These are phyloP conservation scores for Arabidopsis hybrid DNA, from an alignment of 441 rosid genomes.

Conservation along the genomic window DNA sequence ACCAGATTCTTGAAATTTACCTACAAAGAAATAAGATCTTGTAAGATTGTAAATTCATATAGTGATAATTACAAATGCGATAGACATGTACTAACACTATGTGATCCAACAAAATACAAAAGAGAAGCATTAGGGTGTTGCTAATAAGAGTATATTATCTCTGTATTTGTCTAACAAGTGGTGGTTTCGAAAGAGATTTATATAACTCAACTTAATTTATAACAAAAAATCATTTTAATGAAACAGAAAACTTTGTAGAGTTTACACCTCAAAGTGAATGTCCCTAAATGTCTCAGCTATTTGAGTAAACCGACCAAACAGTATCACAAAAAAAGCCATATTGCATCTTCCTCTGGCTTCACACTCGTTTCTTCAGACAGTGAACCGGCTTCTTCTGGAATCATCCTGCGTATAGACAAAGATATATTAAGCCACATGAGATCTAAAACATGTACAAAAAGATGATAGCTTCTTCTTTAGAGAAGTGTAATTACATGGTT, in stretches of 20 bases:
- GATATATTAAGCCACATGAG: neutral
- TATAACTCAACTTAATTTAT: slow-evolving; percentile 16
- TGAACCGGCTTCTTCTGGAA: slow-evolving; percentile 70
- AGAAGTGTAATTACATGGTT: slow-evolving; percentile 58
- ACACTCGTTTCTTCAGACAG: slow-evolving; percentile 50
- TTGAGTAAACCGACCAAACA: slow-evolving; percentile 38
- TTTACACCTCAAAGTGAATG: slow-evolving; percentile 28
- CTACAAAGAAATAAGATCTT: no score
- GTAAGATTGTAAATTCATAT: no score
- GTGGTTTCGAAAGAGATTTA: slow-evolving; percentile 17
- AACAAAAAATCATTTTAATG: neutral
- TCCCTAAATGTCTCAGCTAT: slow-evolving; percentile 32
- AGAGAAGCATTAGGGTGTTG: neutral
- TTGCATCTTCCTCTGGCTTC: slow-evolving; percentile 29
- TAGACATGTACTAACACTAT: no score
- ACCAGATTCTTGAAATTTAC: no score
- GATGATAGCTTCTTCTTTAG: neutral
- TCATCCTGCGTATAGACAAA: slow-evolving; percentile 68
- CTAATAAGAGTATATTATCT: no score
- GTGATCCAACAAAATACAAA: slow-evolving; percentile 3
- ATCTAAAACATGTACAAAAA: neutral
- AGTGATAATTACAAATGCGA: no score
- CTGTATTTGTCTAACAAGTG: slow-evolving; percentile 4
- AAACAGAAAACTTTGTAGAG: slow-evolving; percentile 35
- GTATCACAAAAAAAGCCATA: slow-evolving; percentile 35